phyloP scores from a whole-genome alignment of 257 asterid genomes.

The Scutellaria barbata region DNA sequence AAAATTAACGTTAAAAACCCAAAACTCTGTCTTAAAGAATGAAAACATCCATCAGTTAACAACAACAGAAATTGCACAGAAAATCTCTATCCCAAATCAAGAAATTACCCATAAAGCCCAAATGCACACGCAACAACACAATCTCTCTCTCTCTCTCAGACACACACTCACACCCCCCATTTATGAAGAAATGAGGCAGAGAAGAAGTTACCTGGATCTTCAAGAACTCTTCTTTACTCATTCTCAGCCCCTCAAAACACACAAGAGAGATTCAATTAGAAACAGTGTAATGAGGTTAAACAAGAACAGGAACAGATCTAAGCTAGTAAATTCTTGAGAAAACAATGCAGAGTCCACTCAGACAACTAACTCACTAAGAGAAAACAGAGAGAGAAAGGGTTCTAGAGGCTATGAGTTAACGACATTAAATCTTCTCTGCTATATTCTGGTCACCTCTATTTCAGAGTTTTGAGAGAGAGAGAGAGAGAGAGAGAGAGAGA shows the following conservation, averaged over 20 bases:
- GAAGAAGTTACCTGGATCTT: constrained; percentile 53
- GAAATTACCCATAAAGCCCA: constrained; percentile 24
- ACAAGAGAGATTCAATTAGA: constrained; percentile 16
- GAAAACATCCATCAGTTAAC: constrained; percentile 17
- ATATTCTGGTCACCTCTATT: constrained; percentile 52
- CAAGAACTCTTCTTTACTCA: constrained; percentile 64
- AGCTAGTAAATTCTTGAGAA: constrained; percentile 25
- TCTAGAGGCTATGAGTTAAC: constrained; percentile 30
- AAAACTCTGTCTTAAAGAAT: constrained; percentile 26
- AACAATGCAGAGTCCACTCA: constrained; percentile 34
- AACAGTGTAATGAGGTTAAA: constrained; percentile 33
- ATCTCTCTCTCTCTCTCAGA: constrained; percentile 15
- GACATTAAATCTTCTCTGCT: constrained; percentile 38
- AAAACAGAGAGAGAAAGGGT: constrained; percentile 23
- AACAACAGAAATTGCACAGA: not conserved
- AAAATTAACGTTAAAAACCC: constrained; percentile 30
- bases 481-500: constrained; percentile 33
- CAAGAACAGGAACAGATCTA: constrained; percentile 40
- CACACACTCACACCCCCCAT: not conserved
- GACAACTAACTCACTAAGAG: too few species aligned
- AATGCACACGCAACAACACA: constrained; percentile 25
- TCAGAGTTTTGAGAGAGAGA: constrained; percentile 56
- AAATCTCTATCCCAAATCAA: constrained; percentile 28
- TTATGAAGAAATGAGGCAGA: constrained; percentile 27
- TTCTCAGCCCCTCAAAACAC: constrained; percentile 38